A percentile compares a stretch with the other conserved stretches of the same genome.
Conservation (phyloP, 2,329 filamentous ascomycete species). For the Fusarium scirpi region DNA sequence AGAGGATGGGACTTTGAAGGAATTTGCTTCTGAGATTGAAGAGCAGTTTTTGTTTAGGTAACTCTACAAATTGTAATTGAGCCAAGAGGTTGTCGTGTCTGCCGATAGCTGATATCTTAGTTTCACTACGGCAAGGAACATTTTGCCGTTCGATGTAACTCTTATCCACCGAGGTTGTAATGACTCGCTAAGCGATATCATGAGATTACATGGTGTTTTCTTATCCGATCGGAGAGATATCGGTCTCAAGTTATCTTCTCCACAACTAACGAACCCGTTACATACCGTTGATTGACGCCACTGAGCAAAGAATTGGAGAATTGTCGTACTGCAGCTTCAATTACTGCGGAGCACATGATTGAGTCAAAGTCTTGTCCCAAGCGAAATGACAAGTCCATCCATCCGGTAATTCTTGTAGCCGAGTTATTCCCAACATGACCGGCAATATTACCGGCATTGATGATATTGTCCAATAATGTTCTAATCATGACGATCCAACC, state of each 20-base stretch:
- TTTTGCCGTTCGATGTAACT: background rate
- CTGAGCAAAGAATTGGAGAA: background rate
- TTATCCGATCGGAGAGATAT: background rate
- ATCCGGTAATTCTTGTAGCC: background rate
- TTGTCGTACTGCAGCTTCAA: background rate
- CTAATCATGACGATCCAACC: background rate
- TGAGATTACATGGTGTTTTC: background rate
- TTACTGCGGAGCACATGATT: background rate
- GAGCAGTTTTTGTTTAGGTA: slow-evolving; percentile 43
- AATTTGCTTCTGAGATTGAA: slow-evolving; percentile 47
- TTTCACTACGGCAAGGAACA: background rate
- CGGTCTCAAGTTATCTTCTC: background rate
- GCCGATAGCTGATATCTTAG: background rate
- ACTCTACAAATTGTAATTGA: too few relatives aligned
- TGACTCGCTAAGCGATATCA: background rate
- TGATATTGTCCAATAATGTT: background rate
- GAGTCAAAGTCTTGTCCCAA: background rate
- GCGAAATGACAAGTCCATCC: background rate
- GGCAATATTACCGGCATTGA: background rate
- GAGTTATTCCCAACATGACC: background rate
- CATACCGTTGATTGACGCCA: background rate
- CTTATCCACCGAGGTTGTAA: background rate
- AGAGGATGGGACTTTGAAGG: slow-evolving; percentile 43
- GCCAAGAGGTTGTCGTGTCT: background rate
- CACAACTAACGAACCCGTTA: background rate